Conservation (phyloP, 2,329 filamentous ascomycete genomes). For the Fusarium hainanense region DNA sequence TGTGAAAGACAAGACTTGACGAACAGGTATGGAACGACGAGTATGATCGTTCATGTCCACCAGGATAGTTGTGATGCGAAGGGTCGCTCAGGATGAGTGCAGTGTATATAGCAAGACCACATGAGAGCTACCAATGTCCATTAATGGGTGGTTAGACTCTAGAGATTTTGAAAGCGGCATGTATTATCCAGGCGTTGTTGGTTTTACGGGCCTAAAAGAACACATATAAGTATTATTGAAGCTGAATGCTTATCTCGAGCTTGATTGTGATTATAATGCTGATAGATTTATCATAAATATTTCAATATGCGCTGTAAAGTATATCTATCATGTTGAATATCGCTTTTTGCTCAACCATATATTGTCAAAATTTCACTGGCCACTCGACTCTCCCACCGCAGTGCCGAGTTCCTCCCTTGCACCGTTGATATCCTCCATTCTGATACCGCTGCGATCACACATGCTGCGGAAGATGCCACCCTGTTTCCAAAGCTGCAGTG, state of each 20-base stretch:
- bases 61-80: constrained; percentile 1
- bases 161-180: constrained; percentile 29
- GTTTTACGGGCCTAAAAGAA: constrained; percentile 7
- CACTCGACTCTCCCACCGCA: constrained; percentile 11
- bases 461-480: constrained; percentile 87
- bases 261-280: not conserved
- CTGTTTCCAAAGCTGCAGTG: constrained; percentile 76
- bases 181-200: constrained; percentile 31
- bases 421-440: constrained; percentile 63
- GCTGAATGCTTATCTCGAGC: not conserved
- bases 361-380: constrained; percentile 2
- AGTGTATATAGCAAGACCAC: constrained; percentile 1
- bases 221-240: constrained; percentile 12
- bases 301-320: not conserved
- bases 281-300: not conserved
- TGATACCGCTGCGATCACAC: constrained; percentile 88
- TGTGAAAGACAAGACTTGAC: constrained; percentile 3
- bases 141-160: constrained; percentile 28
- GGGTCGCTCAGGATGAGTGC: not conserved
- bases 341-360: not conserved
- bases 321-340: not conserved
- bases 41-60: constrained; percentile 1
- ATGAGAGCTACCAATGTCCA: not conserved
- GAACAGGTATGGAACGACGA: not conserved
- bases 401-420: constrained; percentile 54